Conservation (phyloP, 192 early-diverging fungal genomes). For the Coemansia sp. region DNA sequence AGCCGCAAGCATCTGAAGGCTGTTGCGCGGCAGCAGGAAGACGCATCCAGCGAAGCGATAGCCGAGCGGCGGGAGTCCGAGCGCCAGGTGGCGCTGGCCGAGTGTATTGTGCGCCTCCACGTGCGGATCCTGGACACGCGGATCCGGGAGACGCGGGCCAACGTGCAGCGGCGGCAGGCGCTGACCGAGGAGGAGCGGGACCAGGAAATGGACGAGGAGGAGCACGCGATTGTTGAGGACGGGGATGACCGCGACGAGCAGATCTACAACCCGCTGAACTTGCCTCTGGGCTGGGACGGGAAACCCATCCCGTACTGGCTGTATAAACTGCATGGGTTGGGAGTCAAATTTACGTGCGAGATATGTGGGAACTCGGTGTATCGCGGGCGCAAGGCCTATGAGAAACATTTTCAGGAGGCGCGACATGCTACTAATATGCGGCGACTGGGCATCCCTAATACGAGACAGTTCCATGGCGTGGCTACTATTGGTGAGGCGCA, state of each 20-base stretch:
- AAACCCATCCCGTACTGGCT: slow-evolving; percentile 99
- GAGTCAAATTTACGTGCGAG: slow-evolving; percentile 92
- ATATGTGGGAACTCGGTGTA: slow-evolving; percentile 95
- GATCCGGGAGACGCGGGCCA: slow-evolving; percentile 77
- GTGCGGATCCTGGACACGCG: slow-evolving; percentile 55
- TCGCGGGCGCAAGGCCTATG: slow-evolving; percentile 95
- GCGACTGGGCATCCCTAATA: slow-evolving; percentile 85
- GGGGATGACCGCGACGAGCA: slow-evolving; percentile 82
- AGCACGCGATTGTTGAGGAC: slow-evolving; percentile 61
- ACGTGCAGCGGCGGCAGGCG: slow-evolving; percentile 89
- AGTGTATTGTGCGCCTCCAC: slow-evolving; percentile 62
- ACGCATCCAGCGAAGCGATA: slow-evolving; percentile 18
- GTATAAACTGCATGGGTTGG: slow-evolving; percentile 95
- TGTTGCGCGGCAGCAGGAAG: slow-evolving; percentile 31
- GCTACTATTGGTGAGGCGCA: slow-evolving; percentile 84
- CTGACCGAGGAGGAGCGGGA: slow-evolving; percentile 82
- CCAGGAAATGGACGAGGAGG: slow-evolving; percentile 71
- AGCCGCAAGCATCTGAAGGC: slow-evolving; percentile 93
- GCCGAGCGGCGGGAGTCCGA: slow-evolving; percentile 54
- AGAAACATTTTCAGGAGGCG: slow-evolving; percentile 94
- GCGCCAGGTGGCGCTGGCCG: slow-evolving; percentile 62
- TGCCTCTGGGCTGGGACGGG: slow-evolving; percentile 96
- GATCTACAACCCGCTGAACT: slow-evolving; percentile 94
- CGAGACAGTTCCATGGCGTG: slow-evolving; percentile 87
- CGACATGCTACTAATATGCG: slow-evolving; percentile 94